Percentiles rank a stretch among this genome's conserved stretches.
phyloP scores from a whole-genome alignment of 2,329 filamentous ascomycete species.

The Thermomyces lanuginosus region DNA sequence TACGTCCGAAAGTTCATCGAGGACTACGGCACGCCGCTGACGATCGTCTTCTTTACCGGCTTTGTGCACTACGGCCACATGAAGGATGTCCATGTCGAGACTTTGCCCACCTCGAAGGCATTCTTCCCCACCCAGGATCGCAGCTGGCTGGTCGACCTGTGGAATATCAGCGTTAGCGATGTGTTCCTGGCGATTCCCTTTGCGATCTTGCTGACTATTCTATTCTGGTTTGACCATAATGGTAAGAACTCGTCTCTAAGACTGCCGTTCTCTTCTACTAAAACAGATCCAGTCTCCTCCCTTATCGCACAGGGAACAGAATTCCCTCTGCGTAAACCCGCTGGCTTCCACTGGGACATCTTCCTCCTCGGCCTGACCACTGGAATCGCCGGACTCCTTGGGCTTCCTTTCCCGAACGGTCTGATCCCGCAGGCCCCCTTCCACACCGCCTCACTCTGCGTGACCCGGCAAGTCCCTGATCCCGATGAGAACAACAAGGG shows the following conservation, averaged over 20 bases:
- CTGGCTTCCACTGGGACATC: conserved; percentile 73
- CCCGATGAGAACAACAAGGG: conserved; percentile 45
- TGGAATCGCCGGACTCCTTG: conserved; percentile 56
- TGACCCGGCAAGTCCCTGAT: conserved; percentile 41
- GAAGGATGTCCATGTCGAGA: conserved; percentile 50
- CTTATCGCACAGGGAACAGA: conserved; percentile 71
- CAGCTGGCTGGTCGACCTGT: conserved; percentile 65
- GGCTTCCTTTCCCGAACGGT: conserved; percentile 67
- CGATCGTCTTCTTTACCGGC: conserved; percentile 73
- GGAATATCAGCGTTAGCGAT: conserved; percentile 55
- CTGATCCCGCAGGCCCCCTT: conserved; percentile 73
- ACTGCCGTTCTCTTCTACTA: background rate
- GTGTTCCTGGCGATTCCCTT: conserved; percentile 80
- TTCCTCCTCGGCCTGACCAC: conserved; percentile 68
- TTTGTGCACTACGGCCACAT: conserved; percentile 79
- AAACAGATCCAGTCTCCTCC: conserved; percentile 47
- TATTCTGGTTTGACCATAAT: conserved; percentile 87
- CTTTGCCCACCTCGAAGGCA: conserved; percentile 56
- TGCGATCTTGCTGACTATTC: conserved; percentile 61
- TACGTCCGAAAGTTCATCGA: conserved; percentile 68
- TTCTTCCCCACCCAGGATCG: conserved; percentile 64
- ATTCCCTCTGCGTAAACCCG: conserved; percentile 63
- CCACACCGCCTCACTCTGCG: conserved; percentile 63
- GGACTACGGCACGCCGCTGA: conserved; percentile 74
- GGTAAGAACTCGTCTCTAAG: conserved; percentile 31